A percentile compares a stretch with the other conserved stretches of the same genome.
phyloP scores from a whole-genome alignment of 495 filamentous ascomycete genomes.

The Aspergillus nanangensis region DNA sequence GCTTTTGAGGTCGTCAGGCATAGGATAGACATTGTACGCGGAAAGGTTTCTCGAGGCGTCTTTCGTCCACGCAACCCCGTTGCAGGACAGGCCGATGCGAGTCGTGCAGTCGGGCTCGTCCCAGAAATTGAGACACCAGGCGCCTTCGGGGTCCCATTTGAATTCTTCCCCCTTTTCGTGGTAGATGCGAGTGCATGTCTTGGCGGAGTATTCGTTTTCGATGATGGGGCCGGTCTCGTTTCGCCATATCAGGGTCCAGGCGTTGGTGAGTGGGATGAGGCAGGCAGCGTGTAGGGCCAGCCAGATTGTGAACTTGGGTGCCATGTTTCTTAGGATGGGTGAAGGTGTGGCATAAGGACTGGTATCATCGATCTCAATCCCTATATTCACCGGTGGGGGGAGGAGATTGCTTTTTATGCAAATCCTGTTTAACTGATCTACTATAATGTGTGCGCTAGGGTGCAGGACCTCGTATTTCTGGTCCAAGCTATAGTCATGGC shows the following conservation, averaged over 20 bases:
- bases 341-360: no score
- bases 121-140: conserved; percentile 13
- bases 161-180: conserved; percentile 10
- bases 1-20: conserved; percentile 5
- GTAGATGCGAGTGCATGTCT: conserved; percentile 13
- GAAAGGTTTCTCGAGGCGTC: conserved; percentile 5
- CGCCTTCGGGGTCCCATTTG: conserved; percentile 13
- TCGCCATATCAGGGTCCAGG: conserved; percentile 13
- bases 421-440: no score
- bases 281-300: not conserved
- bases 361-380: no score
- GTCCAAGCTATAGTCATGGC: no score
- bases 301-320: not conserved
- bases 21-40: conserved; percentile 10
- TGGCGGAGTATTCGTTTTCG: not conserved
- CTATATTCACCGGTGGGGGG: no score
- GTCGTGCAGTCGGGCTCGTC: conserved; percentile 2
- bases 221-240: conserved; percentile 8
- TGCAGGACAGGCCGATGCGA: conserved; percentile 7
- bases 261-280: not conserved
- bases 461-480: no score
- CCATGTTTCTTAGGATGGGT: no score
- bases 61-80: conserved; percentile 4
- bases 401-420: no score
- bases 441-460: no score